Evolutionary conservation across 768 basidiomycete species (phyloP), one percentile per base, ranked within the genome.

Genomic region (Leccinum arenicola): DNA sequence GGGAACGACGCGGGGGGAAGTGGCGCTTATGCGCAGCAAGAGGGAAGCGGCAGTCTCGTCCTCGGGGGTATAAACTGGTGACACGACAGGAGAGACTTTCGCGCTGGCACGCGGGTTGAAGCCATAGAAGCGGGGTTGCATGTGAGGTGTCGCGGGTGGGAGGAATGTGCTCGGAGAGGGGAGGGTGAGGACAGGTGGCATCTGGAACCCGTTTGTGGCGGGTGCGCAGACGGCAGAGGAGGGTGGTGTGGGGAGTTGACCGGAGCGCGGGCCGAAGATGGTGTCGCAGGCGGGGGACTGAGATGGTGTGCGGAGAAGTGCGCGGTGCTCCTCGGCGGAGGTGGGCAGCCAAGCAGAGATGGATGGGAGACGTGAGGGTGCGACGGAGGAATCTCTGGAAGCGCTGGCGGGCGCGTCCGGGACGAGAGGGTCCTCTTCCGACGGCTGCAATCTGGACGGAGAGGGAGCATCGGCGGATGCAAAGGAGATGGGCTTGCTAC

Each of bases 1-100:
- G 35, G 47, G 31, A 1, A 31, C 14, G 4, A 50, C 33, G n/a
- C 58, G 69, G 11, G 67, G 25, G 8, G 70, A 68, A 4, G 59
- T 62, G 25, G 50, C 75, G 63, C 82, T 80, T 60, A 89, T 88
- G 60, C 87, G 84, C 40, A 89, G 70, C 14, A 89, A 70, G 59
- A 89, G 74, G 4, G 87, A 83, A 15, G 87, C 88, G 0, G 87
- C 88, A 1, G 78, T 80, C 73, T 89, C 85, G 67, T 91, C 88
- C 55, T 89, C 88, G 0, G 84, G 82, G 5, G 78, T 40, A 57
- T 67, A 56, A 61, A 72, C 27, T 23, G 66, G 65, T 17, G 72
- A 67, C 50, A 70, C 36, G 15, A 49, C 56, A 64, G 76, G 58
- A 45, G 74, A 60, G 1, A 50, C 45, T 36, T 54, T 69, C 0